phyloP scores from a whole-genome alignment of 441 rosid species.

The Erodium trifolium region DNA sequence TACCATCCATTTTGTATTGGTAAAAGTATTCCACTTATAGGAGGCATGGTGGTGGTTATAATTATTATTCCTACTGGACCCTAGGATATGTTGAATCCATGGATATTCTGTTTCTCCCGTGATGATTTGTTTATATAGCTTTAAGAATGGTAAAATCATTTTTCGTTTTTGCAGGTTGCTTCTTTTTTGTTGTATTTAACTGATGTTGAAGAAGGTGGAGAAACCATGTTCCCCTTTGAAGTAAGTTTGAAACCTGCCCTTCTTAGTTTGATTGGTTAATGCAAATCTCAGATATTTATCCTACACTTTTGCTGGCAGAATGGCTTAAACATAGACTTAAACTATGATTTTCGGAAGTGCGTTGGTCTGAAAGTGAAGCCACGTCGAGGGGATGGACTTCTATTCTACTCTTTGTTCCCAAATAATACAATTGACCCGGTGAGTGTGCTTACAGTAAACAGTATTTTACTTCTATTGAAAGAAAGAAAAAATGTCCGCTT shows the following conservation, averaged over 20 bases:
- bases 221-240: slow-evolving; percentile 62
- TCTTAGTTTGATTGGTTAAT: no score
- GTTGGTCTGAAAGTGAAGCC: slow-evolving; percentile 54
- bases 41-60: background rate
- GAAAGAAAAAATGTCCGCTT: background rate
- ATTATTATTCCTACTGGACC: background rate
- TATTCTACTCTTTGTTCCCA: slow-evolving; percentile 50
- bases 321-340: slow-evolving; percentile 31
- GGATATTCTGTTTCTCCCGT: background rate
- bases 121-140: background rate
- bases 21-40: background rate
- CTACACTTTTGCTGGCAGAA: slow-evolving; percentile 19
- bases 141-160: background rate
- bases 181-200: slow-evolving; percentile 59
- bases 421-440: slow-evolving; percentile 56
- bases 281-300: no score
- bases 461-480: background rate
- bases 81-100: background rate
- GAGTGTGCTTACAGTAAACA: slow-evolving; percentile 14
- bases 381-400: slow-evolving; percentile 49
- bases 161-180: slow-evolving; percentile 31
- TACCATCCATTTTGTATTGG: background rate
- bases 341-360: slow-evolving; percentile 38
- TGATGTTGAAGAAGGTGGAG: slow-evolving; percentile 61
- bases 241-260: slow-evolving; percentile 19